Conservation (phyloP, 345 rosid genomes). For the Noccaea bulbosa region DNA sequence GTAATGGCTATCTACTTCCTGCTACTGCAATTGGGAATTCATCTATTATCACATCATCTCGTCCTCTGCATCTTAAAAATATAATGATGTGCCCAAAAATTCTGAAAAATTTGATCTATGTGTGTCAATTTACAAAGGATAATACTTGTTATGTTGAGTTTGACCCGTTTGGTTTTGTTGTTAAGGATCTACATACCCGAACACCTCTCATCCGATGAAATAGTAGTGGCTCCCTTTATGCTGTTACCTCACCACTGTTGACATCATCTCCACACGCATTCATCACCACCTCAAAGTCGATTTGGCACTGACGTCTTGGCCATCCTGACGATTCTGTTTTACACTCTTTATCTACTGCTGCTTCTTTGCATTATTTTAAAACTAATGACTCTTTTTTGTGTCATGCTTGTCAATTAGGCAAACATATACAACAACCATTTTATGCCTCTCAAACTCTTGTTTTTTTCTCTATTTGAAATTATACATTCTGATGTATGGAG, state of each 20-base stretch:
- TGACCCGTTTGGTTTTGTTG: not conserved
- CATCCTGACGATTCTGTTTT: not conserved
- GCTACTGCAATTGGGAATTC: too few species aligned
- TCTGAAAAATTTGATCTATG: not conserved
- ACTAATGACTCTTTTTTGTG: not conserved
- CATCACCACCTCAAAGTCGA: not conserved
- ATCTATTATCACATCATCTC: too few species aligned
- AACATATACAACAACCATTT: not conserved
- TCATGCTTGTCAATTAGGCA: not conserved
- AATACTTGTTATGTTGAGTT: not conserved
- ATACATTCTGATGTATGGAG: not conserved
- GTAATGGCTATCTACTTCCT: not conserved
- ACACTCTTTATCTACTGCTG: not conserved
- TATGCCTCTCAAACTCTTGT: not conserved
- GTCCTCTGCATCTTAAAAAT: too few species aligned
- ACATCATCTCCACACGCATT: not conserved
- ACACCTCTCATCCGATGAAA: not conserved
- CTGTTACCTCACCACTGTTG: not conserved
- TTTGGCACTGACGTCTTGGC: not conserved
- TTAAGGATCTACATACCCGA: not conserved
- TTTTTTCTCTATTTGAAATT: not conserved
- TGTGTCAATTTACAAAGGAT: not conserved
- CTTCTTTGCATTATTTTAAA: not conserved
- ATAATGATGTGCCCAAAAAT: not conserved
- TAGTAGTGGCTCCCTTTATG: not conserved